Conservation (phyloP, 2,329 filamentous ascomycete genomes). For the Gnomoniopsis smithogilvyi region DNA sequence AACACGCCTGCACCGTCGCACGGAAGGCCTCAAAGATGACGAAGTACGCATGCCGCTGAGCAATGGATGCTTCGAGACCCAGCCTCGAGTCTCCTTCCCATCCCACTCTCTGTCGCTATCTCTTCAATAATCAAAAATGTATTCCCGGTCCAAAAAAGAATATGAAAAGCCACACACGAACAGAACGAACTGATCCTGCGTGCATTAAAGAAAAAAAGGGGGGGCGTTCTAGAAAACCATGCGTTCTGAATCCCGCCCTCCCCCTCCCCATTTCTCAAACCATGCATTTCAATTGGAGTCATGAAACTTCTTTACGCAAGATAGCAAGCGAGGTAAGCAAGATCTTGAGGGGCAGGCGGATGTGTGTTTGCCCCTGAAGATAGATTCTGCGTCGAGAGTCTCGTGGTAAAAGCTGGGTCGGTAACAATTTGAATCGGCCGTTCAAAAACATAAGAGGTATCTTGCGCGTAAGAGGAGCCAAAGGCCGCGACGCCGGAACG, state of each 20-base stretch:
- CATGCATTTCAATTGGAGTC: too few relatives aligned
- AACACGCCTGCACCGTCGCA: not conserved
- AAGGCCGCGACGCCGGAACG: slow-evolving; percentile 16
- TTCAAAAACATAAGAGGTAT: slow-evolving; percentile 13
- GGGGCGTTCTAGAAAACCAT: not conserved
- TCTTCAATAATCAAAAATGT: not conserved
- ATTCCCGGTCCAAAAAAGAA: not conserved
- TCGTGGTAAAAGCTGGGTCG: too few relatives aligned
- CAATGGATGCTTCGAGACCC: not conserved
- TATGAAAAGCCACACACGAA: not conserved
- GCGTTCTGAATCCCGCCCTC: too few relatives aligned
- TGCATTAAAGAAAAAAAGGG: not conserved
- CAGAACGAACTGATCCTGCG: not conserved
- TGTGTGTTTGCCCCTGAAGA: too few relatives aligned
- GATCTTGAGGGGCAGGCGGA: too few relatives aligned
- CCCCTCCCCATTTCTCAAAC: too few relatives aligned
- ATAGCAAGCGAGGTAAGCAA: too few relatives aligned
- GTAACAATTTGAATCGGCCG: not conserved
- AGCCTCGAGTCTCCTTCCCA: not conserved
- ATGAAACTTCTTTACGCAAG: too few relatives aligned
- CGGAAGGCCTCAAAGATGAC: not conserved
- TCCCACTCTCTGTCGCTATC: not conserved
- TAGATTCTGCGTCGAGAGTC: too few relatives aligned
- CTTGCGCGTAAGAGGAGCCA: slow-evolving; percentile 6
- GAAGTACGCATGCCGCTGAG: slow-evolving; percentile 1